Percentiles rank a stretch among this genome's conserved stretches.
phyloP scores from a whole-genome alignment of 495 filamentous ascomycete species.

The Massariosphaeria phaeospora region DNA sequence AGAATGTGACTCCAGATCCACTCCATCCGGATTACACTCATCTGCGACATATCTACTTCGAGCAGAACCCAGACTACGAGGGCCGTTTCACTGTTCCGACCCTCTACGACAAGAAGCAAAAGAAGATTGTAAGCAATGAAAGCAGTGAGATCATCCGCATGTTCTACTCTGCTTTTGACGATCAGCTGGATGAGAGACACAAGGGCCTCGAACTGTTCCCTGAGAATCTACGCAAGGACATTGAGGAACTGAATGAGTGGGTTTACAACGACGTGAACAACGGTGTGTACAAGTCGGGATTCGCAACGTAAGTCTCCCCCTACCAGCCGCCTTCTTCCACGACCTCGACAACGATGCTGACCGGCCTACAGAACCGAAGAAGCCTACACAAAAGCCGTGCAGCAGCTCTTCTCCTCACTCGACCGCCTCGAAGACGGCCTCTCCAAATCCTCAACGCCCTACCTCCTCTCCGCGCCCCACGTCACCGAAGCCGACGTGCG shows the following conservation, averaged over 20 bases:
- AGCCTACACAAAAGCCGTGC: conserved; percentile 67
- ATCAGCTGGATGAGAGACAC: conserved; percentile 56
- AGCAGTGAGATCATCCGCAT: conserved; percentile 79
- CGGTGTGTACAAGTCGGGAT: conserved; percentile 75
- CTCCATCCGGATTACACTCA: conserved; percentile 56
- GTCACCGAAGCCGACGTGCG: conserved; percentile 81
- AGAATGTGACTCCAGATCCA: conserved; percentile 56
- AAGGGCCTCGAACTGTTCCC: conserved; percentile 63
- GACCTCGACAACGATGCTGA: conserved; percentile 40
- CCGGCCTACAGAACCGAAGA: conserved; percentile 52
- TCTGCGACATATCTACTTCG: conserved; percentile 68
- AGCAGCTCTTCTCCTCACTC: conserved; percentile 63
- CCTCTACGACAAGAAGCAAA: conserved; percentile 68
- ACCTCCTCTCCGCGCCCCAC: conserved; percentile 57
- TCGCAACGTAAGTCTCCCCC: conserved; percentile 50
- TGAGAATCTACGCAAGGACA: conserved; percentile 50
- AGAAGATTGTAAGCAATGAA: conserved; percentile 79
- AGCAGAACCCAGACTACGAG: conserved; percentile 60
- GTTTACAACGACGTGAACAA: conserved; percentile 82
- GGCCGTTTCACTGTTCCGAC: conserved; percentile 76
- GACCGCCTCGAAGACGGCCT: conserved; percentile 68
- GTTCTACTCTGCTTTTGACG: conserved; percentile 71
- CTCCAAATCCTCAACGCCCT: conserved; percentile 51
- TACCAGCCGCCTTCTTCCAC: conserved; percentile 23
- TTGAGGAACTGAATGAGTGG: conserved; percentile 76